Conservation (phyloP, 164 flowering plant species). For the Vitis cinerea region DNA sequence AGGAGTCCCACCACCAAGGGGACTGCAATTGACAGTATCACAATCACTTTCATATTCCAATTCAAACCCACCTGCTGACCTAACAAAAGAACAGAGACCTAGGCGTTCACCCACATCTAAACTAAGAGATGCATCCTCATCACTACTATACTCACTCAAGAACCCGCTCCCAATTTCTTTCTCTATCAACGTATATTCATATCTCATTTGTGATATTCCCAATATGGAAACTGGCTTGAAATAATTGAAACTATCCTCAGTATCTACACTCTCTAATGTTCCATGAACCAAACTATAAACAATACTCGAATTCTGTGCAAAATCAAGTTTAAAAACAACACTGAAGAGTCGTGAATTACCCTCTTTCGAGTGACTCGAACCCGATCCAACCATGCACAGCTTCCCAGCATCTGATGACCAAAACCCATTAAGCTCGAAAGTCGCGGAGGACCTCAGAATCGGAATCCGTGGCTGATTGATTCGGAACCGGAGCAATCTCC, state of each 20-base stretch:
- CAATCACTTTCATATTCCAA: constrained; percentile 34
- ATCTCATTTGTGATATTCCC: constrained; percentile 16
- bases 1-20: constrained; percentile 23
- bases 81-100: constrained; percentile 8
- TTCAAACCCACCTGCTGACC: background rate
- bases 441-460: background rate
- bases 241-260: constrained; percentile 6
- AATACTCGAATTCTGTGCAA: constrained; percentile 17
- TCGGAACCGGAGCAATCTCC: background rate
- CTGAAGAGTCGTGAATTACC: constrained; percentile 10
- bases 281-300: constrained; percentile 30
- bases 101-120: no score
- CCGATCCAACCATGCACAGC: constrained; percentile 44
- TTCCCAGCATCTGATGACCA: constrained; percentile 35
- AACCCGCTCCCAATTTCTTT: constrained; percentile 11
- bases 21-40: constrained; percentile 29
- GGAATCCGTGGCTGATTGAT: constrained; percentile 16
- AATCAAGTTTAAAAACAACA: constrained; percentile 34
- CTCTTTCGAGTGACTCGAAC: background rate
- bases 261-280: constrained; percentile 31
- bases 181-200: constrained; percentile 23
- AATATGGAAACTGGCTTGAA: constrained; percentile 32
- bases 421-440: constrained; percentile 29
- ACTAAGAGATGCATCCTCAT: constrained; percentile 9
- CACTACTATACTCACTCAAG: constrained; percentile 7